Evolutionary conservation across 148 eudicot species (phyloP).

Genomic region (Vaccinium macrocarpon): DNA sequence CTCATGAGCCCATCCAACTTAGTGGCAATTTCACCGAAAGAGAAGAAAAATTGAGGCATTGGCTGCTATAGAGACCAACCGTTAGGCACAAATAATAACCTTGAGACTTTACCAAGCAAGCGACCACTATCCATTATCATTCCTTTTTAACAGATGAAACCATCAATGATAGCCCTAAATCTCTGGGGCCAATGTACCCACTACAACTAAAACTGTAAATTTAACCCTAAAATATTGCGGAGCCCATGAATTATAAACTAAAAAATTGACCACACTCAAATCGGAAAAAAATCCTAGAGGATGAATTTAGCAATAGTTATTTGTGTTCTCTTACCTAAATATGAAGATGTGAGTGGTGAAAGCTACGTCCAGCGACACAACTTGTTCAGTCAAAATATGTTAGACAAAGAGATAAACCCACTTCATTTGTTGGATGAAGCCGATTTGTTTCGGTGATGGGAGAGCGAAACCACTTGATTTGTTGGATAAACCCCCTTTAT

Average conservation of each 20-base stretch:
- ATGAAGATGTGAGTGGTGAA: not conserved
- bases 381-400: not conserved
- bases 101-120: not conserved
- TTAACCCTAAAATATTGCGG: not conserved
- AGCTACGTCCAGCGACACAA: not conserved
- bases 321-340: not conserved
- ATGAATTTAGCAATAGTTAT: too few species aligned
- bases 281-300: not conserved
- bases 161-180: not conserved
- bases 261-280: not conserved
- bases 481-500: too few species aligned
- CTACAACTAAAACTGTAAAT: not conserved
- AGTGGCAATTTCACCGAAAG: too few species aligned
- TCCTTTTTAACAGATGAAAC: not conserved
- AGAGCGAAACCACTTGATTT: too few species aligned
- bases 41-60: not conserved
- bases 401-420: too few species aligned
- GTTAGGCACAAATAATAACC: not conserved
- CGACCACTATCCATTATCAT: not conserved
- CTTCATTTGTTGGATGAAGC: too few species aligned
- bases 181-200: not conserved
- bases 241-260: not conserved
- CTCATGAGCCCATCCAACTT: not conserved
- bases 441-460: too few species aligned
- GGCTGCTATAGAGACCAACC: not conserved